Percentiles rank a stretch among this genome's conserved stretches.
phyloP scores from a whole-genome alignment of 768 basidiomycete species.

The Lentinula detonsa region DNA sequence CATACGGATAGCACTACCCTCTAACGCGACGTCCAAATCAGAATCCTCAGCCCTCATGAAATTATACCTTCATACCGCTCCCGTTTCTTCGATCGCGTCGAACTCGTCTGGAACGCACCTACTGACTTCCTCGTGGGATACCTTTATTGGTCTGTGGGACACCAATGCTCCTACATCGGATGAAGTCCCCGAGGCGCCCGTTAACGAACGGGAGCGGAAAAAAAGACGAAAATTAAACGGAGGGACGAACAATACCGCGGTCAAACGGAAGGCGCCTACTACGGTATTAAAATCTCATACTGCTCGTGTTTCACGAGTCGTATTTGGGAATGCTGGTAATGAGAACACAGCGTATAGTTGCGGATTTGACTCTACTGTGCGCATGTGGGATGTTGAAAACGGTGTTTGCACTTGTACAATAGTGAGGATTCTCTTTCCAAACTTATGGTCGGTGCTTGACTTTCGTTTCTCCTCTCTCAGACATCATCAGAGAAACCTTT shows the following conservation, averaged over 20 bases:
- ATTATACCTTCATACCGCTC: conserved; percentile 77
- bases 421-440: conserved; percentile 32
- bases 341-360: conserved; percentile 56
- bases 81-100: conserved; percentile 66
- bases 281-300: conserved; percentile 80
- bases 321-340: conserved; percentile 39
- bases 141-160: conserved; percentile 78
- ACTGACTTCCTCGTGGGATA: conserved; percentile 86
- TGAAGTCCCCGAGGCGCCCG: conserved; percentile 46
- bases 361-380: conserved; percentile 87
- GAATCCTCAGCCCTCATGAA: conserved; percentile 50
- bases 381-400: conserved; percentile 80
- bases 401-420: conserved; percentile 69
- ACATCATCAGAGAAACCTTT: conserved; percentile 70
- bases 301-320: conserved; percentile 68
- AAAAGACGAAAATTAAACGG: conserved; percentile 53
- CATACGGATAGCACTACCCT: conserved; percentile 28
- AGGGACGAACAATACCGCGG: conserved; percentile 24
- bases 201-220: conserved; percentile 41
- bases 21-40: conserved; percentile 12
- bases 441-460: neutral
- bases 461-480: conserved; percentile 25
- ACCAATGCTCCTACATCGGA: conserved; percentile 54
- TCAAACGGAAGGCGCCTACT: conserved; percentile 61
- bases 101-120: conserved; percentile 54